phyloP scores from a whole-genome alignment of 2,329 filamentous ascomycete genomes.

The Aspergillus piperis region DNA sequence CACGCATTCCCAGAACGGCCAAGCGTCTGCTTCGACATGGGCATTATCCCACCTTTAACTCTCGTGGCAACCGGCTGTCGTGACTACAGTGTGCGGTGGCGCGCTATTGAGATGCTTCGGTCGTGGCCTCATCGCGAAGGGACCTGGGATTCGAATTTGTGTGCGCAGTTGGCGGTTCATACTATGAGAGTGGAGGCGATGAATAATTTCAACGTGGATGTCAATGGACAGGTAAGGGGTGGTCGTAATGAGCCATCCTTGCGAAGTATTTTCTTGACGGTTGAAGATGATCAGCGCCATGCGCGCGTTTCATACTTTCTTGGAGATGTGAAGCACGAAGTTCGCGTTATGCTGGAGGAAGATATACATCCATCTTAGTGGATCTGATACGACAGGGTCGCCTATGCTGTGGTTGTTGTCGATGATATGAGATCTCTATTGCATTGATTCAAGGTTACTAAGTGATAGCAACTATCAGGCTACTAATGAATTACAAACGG shows the following conservation, averaged over 20 bases:
- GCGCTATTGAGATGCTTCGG: conserved; percentile 31
- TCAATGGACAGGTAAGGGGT: background rate
- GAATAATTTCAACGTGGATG: background rate
- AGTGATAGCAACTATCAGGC: too few species aligned
- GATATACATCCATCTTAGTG: too few species aligned
- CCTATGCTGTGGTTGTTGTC: background rate
- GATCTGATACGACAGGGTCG: too few species aligned
- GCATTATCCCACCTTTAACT: conserved; percentile 35
- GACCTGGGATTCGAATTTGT: conserved; percentile 37
- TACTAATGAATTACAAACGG: background rate
- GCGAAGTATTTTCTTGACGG: background rate
- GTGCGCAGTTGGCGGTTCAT: conserved; percentile 30
- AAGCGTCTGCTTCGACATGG: conserved; percentile 29
- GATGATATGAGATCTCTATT: background rate
- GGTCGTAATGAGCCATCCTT: background rate
- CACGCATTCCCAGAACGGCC: conserved; percentile 13
- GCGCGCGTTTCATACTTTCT: background rate
- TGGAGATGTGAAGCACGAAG: background rate
- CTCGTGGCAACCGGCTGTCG: conserved; percentile 36
- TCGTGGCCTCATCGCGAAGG: conserved; percentile 37
- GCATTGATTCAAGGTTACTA: too few species aligned
- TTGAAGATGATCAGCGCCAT: background rate
- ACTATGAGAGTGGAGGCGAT: conserved; percentile 26
- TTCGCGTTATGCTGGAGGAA: background rate
- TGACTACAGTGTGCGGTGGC: conserved; percentile 24